phyloP scores from a whole-genome alignment of 108 stramenopile species.

The Nitzschia sp. region DNA sequence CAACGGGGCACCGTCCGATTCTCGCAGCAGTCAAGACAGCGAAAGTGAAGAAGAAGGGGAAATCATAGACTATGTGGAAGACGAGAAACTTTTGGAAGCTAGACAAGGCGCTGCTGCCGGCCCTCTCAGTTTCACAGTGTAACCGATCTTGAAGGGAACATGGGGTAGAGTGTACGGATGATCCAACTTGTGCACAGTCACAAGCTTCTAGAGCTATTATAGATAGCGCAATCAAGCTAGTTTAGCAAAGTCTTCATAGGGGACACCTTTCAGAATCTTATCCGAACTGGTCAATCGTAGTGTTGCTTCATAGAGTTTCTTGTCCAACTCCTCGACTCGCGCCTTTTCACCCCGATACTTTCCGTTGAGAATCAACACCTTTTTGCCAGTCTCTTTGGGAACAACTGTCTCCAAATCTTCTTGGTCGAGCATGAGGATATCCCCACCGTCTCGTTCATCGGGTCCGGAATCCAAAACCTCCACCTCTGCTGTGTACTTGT shows the following conservation, averaged over 20 bases:
- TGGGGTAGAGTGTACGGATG: too few relatives aligned
- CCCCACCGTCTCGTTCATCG: slow-evolving; percentile 41
- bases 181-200: too few relatives aligned
- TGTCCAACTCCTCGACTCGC: slow-evolving; percentile 51
- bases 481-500: slow-evolving; percentile 69
- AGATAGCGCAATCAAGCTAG: slow-evolving; percentile 16
- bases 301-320: slow-evolving; percentile 47
- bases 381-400: slow-evolving; percentile 59
- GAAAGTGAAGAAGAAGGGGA: too few relatives aligned
- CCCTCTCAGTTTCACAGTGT: too few relatives aligned
- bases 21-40: too few relatives aligned
- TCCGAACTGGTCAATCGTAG: slow-evolving; percentile 48
- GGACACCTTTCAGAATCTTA: slow-evolving; percentile 13
- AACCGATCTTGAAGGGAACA: too few relatives aligned
- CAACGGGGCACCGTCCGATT: too few relatives aligned
- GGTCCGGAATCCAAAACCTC: slow-evolving; percentile 57
- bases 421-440: slow-evolving; percentile 76
- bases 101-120: too few relatives aligned
- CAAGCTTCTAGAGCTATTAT: too few relatives aligned
- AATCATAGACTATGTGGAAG: too few relatives aligned
- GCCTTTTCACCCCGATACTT: slow-evolving; percentile 66
- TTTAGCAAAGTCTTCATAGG: slow-evolving; percentile 49
- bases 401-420: slow-evolving; percentile 90
- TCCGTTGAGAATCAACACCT: slow-evolving; percentile 80
- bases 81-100: too few relatives aligned